phyloP scores from a whole-genome alignment of 2,329 filamentous ascomycete genomes.

The Xylaria polymorpha region DNA sequence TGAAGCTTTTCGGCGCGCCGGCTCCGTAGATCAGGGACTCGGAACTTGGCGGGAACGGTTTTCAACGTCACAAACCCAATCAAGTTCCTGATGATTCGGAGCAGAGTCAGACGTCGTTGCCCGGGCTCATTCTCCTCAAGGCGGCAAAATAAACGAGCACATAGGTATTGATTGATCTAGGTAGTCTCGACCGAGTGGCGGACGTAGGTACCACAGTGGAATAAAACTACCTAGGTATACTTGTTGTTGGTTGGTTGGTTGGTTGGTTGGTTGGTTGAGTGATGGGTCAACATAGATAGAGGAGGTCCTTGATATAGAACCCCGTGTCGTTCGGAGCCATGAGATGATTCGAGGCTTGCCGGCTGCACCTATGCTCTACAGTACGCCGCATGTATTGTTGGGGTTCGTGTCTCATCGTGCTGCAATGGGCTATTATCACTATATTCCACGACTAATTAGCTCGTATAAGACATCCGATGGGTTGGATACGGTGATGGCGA shows the following conservation, averaged over 20 bases:
- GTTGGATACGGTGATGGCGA: conserved; percentile 9
- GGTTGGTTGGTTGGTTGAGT: background rate
- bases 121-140: background rate
- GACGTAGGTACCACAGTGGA: background rate
- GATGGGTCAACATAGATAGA: background rate
- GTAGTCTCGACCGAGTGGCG: background rate
- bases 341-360: conserved; percentile 16
- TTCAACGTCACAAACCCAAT: conserved; percentile 40
- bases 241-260: background rate
- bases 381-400: conserved; percentile 10
- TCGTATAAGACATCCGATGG: conserved; percentile 20
- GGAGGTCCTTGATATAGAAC: conserved; percentile 1
- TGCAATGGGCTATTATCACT: conserved; percentile 6
- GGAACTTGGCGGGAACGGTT: conserved; percentile 43
- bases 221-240: background rate
- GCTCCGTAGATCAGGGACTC: conserved; percentile 49
- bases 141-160: background rate
- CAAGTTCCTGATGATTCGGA: conserved; percentile 28
- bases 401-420: conserved; percentile 14
- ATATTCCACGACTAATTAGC: conserved; percentile 8
- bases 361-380: conserved; percentile 23
- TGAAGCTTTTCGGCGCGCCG: conserved; percentile 32
- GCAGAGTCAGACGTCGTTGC: background rate
- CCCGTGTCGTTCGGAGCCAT: conserved; percentile 4
- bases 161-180: background rate